Base-by-base conservation (phyloP, 148 eudicot genomes). In the Rhododendron simsii region DNA sequence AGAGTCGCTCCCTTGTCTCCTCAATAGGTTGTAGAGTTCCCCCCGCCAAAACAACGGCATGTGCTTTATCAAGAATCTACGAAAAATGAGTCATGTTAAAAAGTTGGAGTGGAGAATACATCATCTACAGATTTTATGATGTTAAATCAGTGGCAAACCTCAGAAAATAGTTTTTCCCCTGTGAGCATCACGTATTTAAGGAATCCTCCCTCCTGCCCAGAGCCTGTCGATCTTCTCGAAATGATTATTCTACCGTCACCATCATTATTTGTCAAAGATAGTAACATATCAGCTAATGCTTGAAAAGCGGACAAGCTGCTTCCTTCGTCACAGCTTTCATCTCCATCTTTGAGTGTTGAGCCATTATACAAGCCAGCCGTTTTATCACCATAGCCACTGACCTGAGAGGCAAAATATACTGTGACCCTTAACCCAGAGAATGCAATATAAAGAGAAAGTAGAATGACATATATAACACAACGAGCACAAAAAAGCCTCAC, bases 151-250 rank as follows among this genome's bases (percentile, higher is more conserved):
- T 74, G 81, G 84, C 94, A 84, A 89, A 96, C 99, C 98, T 96
- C 95, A 79, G 94, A 92, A 89, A 96, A 96, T 4, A 95, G 88
- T 89, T 91, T 95, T 86, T 95, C 98, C 81, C 99, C 99, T 35
- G 95, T 93, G 79, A 96, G 99, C 99, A 96, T 96, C 83, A 95
- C 96, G 93, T 94, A 96, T 87, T 96, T 96, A 73, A 96, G 89
- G 89, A 86, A 95, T 74, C 96, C 96, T 65, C 87, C 94, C 86
- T 89, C 91, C 71, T 92, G 90, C 23, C 88, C 91, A 28, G 91
- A 73, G 83, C 87, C 87, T 35, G 79, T 87, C 84, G 90, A 81
- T 59, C 82, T 87, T 81, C 87, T 92, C 28, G 99, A 96, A 65
- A 96, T 84, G 87, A 95, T 88, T 86, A 95, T 90, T 88, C 97